These are phyloP conservation scores for Tylopilus microsporus DNA, from an alignment of 1,284 basidiomycete genomes.

Conservation along the genomic window DNA sequence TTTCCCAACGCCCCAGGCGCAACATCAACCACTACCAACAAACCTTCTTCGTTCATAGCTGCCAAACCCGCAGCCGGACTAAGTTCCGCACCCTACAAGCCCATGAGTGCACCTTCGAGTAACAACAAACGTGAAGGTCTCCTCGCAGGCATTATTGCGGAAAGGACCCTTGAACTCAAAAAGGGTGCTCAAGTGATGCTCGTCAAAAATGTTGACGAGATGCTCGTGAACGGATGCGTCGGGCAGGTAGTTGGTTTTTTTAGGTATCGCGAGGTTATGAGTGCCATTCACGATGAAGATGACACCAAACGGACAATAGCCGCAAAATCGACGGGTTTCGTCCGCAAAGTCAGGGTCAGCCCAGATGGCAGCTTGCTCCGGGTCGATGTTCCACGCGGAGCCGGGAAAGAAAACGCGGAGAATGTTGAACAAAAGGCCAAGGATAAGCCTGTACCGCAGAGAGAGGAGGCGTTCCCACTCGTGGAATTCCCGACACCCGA, in stretches of 20 bases:
- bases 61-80: background rate
- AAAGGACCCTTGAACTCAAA: conserved; percentile 51
- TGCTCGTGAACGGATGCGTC: conserved; percentile 72
- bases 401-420: conserved; percentile 23
- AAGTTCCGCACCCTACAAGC: conserved; percentile 10
- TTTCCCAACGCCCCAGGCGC: conserved; percentile 23
- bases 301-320: conserved; percentile 18
- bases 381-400: background rate
- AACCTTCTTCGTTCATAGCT: background rate
- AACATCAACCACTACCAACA: conserved; percentile 1
- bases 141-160: conserved; percentile 50
- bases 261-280: conserved; percentile 22
- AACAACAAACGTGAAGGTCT: conserved; percentile 41
- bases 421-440: conserved; percentile 2
- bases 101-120: conserved; percentile 5
- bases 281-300: conserved; percentile 13
- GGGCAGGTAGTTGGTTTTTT: conserved; percentile 60
- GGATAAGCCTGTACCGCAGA: conserved; percentile 12
- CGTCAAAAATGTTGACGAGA: conserved; percentile 76
- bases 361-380: conserved; percentile 6
- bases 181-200: conserved; percentile 56
- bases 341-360: conserved; percentile 20
- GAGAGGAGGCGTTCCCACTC: conserved; percentile 46
- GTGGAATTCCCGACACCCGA: conserved; percentile 61
- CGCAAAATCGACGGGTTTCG: conserved; percentile 23